Conservation (phyloP, 78 protist species). For the Isochrysis galbana region DNA sequence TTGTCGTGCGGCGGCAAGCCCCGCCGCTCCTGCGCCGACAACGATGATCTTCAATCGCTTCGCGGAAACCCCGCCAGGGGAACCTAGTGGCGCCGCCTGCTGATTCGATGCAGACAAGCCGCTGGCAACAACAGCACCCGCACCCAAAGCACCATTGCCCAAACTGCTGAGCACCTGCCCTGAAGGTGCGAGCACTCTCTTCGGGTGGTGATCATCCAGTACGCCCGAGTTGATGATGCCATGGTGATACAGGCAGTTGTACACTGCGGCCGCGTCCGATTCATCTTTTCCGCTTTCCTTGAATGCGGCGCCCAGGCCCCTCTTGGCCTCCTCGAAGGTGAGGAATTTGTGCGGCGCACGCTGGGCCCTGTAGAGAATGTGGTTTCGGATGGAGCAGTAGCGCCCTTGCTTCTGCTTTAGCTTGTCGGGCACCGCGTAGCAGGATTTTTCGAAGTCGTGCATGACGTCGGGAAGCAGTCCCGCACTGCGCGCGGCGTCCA, state of each 20-base stretch:
- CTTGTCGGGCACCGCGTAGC: not conserved
- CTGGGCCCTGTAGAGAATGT: not conserved
- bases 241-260: not conserved
- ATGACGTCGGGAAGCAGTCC: not conserved
- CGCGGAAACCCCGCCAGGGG: not conserved
- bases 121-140: too few relatives aligned
- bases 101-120: too few relatives aligned
- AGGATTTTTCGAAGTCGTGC: not conserved
- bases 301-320: not conserved
- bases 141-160: too few relatives aligned
- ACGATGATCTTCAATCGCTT: not conserved
- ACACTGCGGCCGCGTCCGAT: not conserved
- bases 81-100: not conserved
- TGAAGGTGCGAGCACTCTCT: not conserved
- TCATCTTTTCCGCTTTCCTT: not conserved
- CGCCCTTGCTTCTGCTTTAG: not conserved
- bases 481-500: not conserved
- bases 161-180: too few relatives aligned
- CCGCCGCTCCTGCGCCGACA: slow-evolving; percentile 43
- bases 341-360: not conserved
- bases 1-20: slow-evolving; percentile 13
- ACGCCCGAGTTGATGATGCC: not conserved
- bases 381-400: not conserved
- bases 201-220: not conserved
- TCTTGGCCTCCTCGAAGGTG: not conserved